Conservation (phyloP, 768 basidiomycete genomes). For the Tricholoma terreum region DNA sequence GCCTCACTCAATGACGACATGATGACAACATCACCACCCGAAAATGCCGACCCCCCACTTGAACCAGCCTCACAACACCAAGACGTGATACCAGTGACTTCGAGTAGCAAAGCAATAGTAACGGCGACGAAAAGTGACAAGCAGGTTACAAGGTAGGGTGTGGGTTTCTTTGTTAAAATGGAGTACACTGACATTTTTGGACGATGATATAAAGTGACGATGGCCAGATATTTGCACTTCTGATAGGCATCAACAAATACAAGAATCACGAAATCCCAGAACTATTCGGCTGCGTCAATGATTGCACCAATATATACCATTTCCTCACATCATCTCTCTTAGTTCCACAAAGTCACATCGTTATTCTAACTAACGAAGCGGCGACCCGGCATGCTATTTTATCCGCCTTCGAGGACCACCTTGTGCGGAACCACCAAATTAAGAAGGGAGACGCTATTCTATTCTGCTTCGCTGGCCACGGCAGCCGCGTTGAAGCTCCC, state of each 20-base stretch:
- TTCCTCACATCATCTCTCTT: neutral
- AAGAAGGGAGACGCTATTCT: neutral
- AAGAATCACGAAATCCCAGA: neutral
- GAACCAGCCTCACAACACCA: no score
- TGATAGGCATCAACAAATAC: neutral
- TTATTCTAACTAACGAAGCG: neutral
- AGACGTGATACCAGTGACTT: no score
- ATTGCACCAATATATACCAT: neutral
- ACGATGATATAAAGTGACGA: no score
- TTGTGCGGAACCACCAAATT: neutral
- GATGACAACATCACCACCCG: no score
- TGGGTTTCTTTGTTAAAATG: no score
- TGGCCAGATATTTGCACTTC: no score
- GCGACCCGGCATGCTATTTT: neutral
- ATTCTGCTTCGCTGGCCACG: neutral
- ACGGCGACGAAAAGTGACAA: no score
- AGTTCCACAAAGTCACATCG: neutral
- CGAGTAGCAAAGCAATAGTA: no score
- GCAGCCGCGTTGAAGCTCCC: neutral
- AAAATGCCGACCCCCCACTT: no score
- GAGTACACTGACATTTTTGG: no score
- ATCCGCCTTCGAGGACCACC: neutral
- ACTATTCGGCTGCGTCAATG: neutral
- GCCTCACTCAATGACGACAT: no score
- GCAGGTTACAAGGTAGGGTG: no score